These are phyloP conservation scores for Cydonia oblonga DNA, from an alignment of 331 rosid species.

Conservation along the genomic window DNA sequence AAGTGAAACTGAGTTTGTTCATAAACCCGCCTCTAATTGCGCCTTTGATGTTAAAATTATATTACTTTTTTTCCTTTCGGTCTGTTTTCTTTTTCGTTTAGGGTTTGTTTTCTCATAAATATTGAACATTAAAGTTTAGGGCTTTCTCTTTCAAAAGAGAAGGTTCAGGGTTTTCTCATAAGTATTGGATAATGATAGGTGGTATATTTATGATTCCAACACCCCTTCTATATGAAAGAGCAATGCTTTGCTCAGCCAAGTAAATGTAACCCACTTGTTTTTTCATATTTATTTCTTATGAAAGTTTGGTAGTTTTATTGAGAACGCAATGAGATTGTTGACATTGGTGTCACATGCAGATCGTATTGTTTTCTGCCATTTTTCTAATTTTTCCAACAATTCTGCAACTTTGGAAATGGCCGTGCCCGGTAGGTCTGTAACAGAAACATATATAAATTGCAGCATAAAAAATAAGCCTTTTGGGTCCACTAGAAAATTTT, in stretches of 20 bases:
- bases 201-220: not conserved
- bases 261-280: not conserved
- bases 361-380: not conserved
- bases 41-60: slow-evolving; percentile 6
- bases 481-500: not conserved
- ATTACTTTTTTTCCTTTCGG: not conserved
- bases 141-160: not conserved
- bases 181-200: not conserved
- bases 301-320: not conserved
- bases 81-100: not conserved
- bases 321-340: not conserved
- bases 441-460: not conserved
- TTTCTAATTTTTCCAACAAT: not conserved
- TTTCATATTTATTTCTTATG: not conserved
- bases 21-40: slow-evolving; percentile 11
- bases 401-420: slow-evolving; percentile 2
- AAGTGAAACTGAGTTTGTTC: not conserved
- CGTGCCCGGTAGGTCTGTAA: not conserved
- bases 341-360: not conserved
- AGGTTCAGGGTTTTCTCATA: not conserved
- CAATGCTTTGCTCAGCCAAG: not conserved
- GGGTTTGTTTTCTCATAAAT: not conserved
- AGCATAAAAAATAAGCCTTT: not conserved
- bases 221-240: not conserved
- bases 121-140: not conserved